These are phyloP conservation scores for Tuber umbilicatum DNA, from an alignment of 495 filamentous ascomycete genomes.

Conservation along the genomic window DNA sequence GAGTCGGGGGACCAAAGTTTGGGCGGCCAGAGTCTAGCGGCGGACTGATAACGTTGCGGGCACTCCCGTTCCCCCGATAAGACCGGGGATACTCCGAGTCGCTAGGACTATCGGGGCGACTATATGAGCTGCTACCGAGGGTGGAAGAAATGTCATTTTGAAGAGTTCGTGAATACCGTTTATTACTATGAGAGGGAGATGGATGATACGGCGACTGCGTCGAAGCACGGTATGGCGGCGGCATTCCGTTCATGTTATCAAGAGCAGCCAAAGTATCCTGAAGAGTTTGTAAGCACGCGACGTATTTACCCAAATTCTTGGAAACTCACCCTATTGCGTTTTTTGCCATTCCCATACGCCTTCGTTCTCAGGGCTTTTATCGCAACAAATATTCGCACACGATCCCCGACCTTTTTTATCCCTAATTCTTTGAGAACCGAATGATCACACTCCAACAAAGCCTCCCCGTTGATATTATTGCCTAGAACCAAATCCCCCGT, in stretches of 20 bases:
- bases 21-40: slow-evolving; percentile 30
- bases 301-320: slow-evolving; percentile 33
- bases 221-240: slow-evolving; percentile 32
- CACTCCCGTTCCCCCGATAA: slow-evolving; percentile 17
- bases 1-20: slow-evolving; percentile 25
- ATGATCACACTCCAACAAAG: slow-evolving; percentile 93
- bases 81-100: slow-evolving; percentile 35
- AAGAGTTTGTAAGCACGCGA: slow-evolving; percentile 41
- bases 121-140: slow-evolving; percentile 31
- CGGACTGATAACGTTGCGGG: slow-evolving; percentile 35
- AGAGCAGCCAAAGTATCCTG: slow-evolving; percentile 68
- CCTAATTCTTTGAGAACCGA: slow-evolving; percentile 95
- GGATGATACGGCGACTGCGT: slow-evolving; percentile 44
- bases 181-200: slow-evolving; percentile 53
- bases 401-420: slow-evolving; percentile 94
- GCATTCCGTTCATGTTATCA: slow-evolving; percentile 46
- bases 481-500: slow-evolving; percentile 43
- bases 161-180: slow-evolving; percentile 68
- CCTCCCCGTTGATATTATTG: slow-evolving; percentile 95
- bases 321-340: slow-evolving; percentile 67
- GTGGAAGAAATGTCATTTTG: slow-evolving; percentile 34
- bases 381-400: slow-evolving; percentile 84
- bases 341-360: slow-evolving; percentile 73
- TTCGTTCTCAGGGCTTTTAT: slow-evolving; percentile 89
- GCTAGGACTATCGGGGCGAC: slow-evolving; percentile 35